These are phyloP conservation scores for Crucibulum laeve DNA, from an alignment of 768 basidiomycete genomes.

Conservation along the genomic window DNA sequence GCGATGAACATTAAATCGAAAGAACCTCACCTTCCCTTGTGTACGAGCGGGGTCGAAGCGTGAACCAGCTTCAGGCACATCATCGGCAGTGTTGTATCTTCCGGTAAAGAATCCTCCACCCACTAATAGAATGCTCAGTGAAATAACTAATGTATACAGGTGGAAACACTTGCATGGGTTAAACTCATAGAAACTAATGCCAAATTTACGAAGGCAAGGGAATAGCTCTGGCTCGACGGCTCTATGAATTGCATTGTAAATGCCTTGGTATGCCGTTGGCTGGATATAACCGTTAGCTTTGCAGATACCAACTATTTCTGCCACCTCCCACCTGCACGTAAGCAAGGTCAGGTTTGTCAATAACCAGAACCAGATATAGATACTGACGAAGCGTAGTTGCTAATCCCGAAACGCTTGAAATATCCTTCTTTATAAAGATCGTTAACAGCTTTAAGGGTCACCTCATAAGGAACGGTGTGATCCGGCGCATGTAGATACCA, in stretches of 20 bases:
- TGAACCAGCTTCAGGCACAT: slow-evolving; percentile 42
- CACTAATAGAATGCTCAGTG: slow-evolving; percentile 29
- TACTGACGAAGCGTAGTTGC: slow-evolving; percentile 51
- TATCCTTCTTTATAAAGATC: slow-evolving; percentile 53
- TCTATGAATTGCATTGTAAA: slow-evolving; percentile 37
- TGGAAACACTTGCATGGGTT: slow-evolving; percentile 38
- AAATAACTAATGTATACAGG: background rate
- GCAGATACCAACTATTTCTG: slow-evolving; percentile 56
- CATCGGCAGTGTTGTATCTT: slow-evolving; percentile 36
- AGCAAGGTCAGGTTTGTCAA: slow-evolving; percentile 6
- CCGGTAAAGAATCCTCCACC: slow-evolving; percentile 60
- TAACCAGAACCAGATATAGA: background rate
- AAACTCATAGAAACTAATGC: slow-evolving; percentile 52
- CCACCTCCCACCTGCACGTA: slow-evolving; percentile 49
- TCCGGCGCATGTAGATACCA: slow-evolving; percentile 64
- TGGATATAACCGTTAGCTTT: slow-evolving; percentile 47
- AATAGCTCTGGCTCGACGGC: slow-evolving; percentile 40
- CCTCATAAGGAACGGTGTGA: slow-evolving; percentile 49
- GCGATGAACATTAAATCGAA: background rate
- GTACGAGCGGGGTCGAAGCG: slow-evolving; percentile 46
- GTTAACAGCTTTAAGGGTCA: slow-evolving; percentile 49
- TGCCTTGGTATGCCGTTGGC: slow-evolving; percentile 53
- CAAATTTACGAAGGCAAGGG: slow-evolving; percentile 54
- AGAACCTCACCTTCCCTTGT: slow-evolving; percentile 46
- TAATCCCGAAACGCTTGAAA: slow-evolving; percentile 61